These are phyloP conservation scores for Aspergillus leporis DNA, from an alignment of 495 filamentous ascomycete genomes.

Conservation along the genomic window DNA sequence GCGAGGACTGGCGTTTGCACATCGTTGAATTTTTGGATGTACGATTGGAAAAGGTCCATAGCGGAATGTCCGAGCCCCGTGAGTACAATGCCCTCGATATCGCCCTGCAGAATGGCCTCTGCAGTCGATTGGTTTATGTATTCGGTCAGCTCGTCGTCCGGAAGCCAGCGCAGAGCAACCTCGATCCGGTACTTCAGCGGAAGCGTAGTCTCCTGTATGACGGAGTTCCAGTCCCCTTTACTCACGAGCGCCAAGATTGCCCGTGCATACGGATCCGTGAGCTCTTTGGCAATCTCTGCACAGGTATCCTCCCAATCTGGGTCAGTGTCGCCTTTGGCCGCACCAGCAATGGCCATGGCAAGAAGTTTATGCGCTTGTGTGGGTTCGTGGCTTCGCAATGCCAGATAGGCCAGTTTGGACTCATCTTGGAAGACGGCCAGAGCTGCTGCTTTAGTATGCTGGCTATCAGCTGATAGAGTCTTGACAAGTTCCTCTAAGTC, in stretches of 20 bases:
- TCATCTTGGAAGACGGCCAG: constrained; percentile 74
- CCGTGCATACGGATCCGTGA: constrained; percentile 81
- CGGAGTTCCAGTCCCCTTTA: constrained; percentile 81
- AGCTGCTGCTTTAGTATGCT: constrained; percentile 80
- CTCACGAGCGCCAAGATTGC: constrained; percentile 91
- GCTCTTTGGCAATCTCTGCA: constrained; percentile 62
- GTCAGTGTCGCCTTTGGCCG: constrained; percentile 54
- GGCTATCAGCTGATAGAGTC: constrained; percentile 55
- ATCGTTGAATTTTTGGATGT: constrained; percentile 83
- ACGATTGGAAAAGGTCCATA: constrained; percentile 82
- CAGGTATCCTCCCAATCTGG: constrained; percentile 57
- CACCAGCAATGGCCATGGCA: constrained; percentile 56
- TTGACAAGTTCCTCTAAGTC: constrained; percentile 64
- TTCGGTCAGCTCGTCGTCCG: constrained; percentile 70
- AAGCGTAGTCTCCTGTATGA: constrained; percentile 78
- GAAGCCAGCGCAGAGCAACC: constrained; percentile 80
- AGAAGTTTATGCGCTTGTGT: constrained; percentile 51
- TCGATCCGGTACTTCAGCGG: constrained; percentile 83
- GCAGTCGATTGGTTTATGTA: constrained; percentile 67
- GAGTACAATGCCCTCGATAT: constrained; percentile 85
- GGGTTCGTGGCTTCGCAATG: constrained; percentile 43
- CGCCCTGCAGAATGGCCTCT: constrained; percentile 68
- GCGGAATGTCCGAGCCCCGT: constrained; percentile 79
- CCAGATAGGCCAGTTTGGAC: constrained; percentile 52
- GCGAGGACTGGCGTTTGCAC: constrained; percentile 87